Base-by-base conservation (phyloP, 2,329 filamentous ascomycete genomes). In the Aureobasidium lini region DNA sequence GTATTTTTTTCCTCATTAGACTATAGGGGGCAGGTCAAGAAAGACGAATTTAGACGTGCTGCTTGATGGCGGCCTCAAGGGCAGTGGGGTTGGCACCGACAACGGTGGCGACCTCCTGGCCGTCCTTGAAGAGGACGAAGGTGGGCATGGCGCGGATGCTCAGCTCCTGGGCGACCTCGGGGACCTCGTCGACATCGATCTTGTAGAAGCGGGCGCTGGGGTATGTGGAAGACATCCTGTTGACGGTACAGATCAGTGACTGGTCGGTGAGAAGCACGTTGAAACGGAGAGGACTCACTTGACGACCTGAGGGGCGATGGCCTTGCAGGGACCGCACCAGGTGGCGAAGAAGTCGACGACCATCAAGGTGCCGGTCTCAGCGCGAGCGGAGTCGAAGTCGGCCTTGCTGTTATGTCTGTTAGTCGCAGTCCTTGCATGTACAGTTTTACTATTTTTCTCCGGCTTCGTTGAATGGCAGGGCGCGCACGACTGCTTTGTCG, bases 271-370 rank as follows among this genome's bases (percentile, higher is more conserved):
- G 7, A 44, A 53, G 13, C 13, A 39, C 29, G 34, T 47, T n/a
- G 11, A 28, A n/a, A 47, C 32, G 42, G 39, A 10, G 50, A 37
- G 13, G 31, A 72, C 83, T 71, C 75, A 87, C 81, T 86, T 80
- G 67, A 81, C 81, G 60, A 96, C 78, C 63, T 85, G 75, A 61
- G 92, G 93, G 16, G 90, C 84, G 69, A 96, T 94, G 68, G 86
- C 82, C 81, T 92, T 96, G 87, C 93, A 97, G 62, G 93, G 93
- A 62, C 90, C 91, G 79, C 93, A 97, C 92, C 92, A 96, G 63
- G 79, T 84, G 60, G 92, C 92, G 75, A 88, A 91, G 78, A 85
- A 91, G 79, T 97, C 93, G 69, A 97, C 78, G 62, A 96, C 77
- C 66, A 95, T 82, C 64, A 88, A 74, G 57, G 79, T 80, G 69